phyloP scores from a whole-genome alignment of 1,284 basidiomycete genomes.

The Cryptococcus maquisensis region DNA sequence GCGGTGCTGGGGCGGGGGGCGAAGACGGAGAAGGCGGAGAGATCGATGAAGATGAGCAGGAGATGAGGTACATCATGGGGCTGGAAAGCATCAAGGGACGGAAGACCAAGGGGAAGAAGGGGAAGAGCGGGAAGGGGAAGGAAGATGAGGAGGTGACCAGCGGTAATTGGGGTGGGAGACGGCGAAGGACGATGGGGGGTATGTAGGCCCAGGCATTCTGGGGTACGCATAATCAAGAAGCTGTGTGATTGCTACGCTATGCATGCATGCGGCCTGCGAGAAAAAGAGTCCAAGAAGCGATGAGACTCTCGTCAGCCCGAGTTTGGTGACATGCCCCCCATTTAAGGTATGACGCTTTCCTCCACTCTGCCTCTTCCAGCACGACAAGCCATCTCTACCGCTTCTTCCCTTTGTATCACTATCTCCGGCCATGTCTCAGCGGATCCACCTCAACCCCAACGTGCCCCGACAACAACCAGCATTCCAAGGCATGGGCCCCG shows the following conservation, averaged over 20 bases:
- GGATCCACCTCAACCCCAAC: conserved; percentile 50
- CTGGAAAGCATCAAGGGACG: conserved; percentile 31
- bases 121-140: conserved; percentile 19
- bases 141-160: conserved; percentile 43
- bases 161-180: conserved; percentile 44
- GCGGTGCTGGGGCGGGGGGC: neutral
- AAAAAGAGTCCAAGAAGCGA: no score
- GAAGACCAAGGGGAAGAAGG: conserved; percentile 5
- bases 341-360: no score
- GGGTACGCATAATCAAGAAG: neutral
- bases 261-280: neutral
- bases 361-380: no score
- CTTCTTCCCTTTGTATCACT: no score
- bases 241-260: neutral
- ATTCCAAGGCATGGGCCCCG: conserved; percentile 23
- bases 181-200: conserved; percentile 23
- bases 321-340: no score
- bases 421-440: conserved; percentile 35
- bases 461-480: conserved; percentile 20
- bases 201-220: neutral
- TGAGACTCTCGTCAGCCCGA: no score
- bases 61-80: conserved; percentile 39
- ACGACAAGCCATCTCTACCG: no score
- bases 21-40: conserved; percentile 21
- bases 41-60: conserved; percentile 38